Evolutionary conservation across 495 filamentous ascomycete species (phyloP), one percentile per base, ranked within the genome.

Genomic region (Aspergillus bridgeri): DNA sequence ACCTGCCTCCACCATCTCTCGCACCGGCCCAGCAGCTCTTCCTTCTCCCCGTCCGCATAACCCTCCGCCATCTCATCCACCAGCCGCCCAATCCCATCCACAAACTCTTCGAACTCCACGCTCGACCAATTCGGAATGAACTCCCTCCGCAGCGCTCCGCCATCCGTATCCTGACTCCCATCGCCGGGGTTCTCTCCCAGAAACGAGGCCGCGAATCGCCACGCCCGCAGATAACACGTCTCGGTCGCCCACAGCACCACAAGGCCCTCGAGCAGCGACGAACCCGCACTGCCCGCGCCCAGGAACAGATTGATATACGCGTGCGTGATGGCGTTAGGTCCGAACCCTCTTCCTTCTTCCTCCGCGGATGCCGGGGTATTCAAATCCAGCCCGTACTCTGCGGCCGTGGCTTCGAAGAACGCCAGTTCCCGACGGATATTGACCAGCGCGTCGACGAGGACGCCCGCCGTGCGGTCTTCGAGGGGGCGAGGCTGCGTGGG

Each of bases 161-260:
- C 84, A 64, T 89, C 85, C 6, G 70, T 75, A 67, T 86, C 81
- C n/a, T 45, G 53, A 33, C 53, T 53, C 18, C n/a, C n/a, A n/a
- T 42, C 22, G 33, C 51, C 46, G 15, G 56, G 57, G 13, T 59
- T 17, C 20, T 38, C 52, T 29, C 56, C 53, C 65, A 76, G 57
- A 58, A 73, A 65, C 6, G 58, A 62, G 38, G 75, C 75, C 22
- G 83, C 83, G 71, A 78, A 84, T 52, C 71, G 71, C 85, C 85
- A 89, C 15, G 83, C 75, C 44, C 76, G 72, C 5, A 87, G 56
- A 66, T 87, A 88, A 58, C 76, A 80, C 3, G 76, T 79, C 75
- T 92, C 89, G 11, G 86, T 90, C 23, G 86, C 84, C 86, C 88
- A 92, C 19, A 91, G 78, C 20, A 89, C 81, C 8, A 89, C 77